Evolutionary conservation across 1,139 yeast species (phyloP), one percentile per base, ranked within the genome.

Genomic region (Suzukiozyma palmioleophila): DNA sequence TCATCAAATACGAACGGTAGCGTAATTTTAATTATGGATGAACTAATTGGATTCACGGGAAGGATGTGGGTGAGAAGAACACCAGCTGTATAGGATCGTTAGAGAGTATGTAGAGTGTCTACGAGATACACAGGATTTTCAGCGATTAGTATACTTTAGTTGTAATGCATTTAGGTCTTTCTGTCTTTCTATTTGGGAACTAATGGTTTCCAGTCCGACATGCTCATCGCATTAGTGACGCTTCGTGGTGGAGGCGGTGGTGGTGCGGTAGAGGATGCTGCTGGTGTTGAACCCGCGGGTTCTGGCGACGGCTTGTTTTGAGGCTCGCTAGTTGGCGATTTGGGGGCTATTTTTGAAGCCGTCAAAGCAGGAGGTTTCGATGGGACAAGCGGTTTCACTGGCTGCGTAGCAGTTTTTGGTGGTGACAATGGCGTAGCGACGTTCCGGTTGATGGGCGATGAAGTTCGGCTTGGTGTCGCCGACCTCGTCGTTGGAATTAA

Each of bases 181-280:
- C 22, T 18, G 22, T 18, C 47, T 18, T 18, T 18, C 22, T 18
- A 18, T 18, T 73, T 74, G 1, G 82, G 82, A 5, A 73, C 67
- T 38, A 77, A 56, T 7, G 83, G 82, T 41, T 73, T 71, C 83
- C 83, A 77, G 33, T 77, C 77, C 15, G 75, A 64, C 73, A 77
- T 62, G n/a, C 62, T 52, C 48, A 52, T 45, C 13, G 43, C 39
- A 22, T 48, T 54, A 21, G 32, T 30, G 21, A 30, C 38, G 15
- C 43, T 36, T 26, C 54, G 47, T 3, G 59, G 55, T 9, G 62
- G 68, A 12, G 73, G 69, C 5, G 64, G 59, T 16, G 59, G 52
- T 2, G 60, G 56, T 5, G 53, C 50, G 18, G 41, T 35, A 15
- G 39, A 28, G 9, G 44, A 39, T 5, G 35, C 36, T 8, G 46